Evolutionary conservation across 2,329 filamentous ascomycete species (phyloP), one percentile per base, ranked within the genome.

Genomic region (Cadophora malorum): DNA sequence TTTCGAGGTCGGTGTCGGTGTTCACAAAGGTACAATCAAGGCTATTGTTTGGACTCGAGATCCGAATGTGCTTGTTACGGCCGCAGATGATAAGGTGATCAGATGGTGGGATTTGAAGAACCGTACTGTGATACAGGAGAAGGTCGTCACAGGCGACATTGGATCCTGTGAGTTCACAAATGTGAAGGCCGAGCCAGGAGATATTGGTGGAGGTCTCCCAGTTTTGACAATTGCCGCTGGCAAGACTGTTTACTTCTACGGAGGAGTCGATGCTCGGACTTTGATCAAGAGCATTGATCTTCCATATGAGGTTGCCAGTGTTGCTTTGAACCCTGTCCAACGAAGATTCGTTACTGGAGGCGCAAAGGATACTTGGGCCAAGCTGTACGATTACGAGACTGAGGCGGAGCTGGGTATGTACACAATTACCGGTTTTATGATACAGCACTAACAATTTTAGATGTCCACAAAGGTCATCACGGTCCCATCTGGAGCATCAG

Each of bases 401-500:
- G 91, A 91, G 74, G 85, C 87, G 72, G 94, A 97, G 79, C 82
- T 97, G 53, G 89, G 89, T 91, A 81, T 69, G 85, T 80, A 56
- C 70, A 49, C 8, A 7, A 2, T 1, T 9, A 9, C 8, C 35
- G 12, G 35, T 4, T 14, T 38, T 28, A 4, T 14, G 35, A 38
- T 38, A 38, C 35, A 38, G 8, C 35, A 49, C 74, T 75, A 70
- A 77, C 65, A 7, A 12, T 52, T 63, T 53, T 70, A 91, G 96
- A 98, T 78, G 91, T 95, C 14, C 93, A 97, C 82, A 97, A 97
- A 81, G 96, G 96, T 28, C 96, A 99, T 74, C 96, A 99, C 76
- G 96, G 96, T 1, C 95, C 95, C 1, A 96, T 99, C 70, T 99
- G 96, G 96, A 97, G 94, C 6, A 90, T 96, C 68, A 91, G 91